Evolutionary conservation across 2,329 filamentous ascomycete genomes (phyloP).

Genomic region (Trichoderma sp.): DNA sequence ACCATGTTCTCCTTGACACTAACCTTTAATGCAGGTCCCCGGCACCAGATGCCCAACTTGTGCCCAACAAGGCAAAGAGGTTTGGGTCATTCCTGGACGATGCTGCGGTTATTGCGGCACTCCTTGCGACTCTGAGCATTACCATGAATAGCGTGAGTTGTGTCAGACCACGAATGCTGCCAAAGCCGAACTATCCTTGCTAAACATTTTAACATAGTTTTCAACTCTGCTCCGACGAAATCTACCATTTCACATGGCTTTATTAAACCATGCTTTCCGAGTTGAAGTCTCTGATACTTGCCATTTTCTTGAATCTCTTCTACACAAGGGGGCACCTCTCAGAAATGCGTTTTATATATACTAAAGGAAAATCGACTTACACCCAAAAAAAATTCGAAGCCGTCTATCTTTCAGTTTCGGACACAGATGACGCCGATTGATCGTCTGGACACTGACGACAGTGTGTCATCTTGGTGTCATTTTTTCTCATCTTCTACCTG

Average conservation of each 20-base stretch:
- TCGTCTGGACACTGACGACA: background rate
- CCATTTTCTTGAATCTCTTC: background rate
- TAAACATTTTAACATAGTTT: background rate
- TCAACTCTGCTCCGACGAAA: background rate
- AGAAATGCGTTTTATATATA: background rate
- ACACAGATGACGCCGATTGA: background rate
- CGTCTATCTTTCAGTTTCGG: background rate
- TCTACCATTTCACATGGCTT: background rate
- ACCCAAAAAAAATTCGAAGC: background rate
- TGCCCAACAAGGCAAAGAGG: slow-evolving; percentile 52
- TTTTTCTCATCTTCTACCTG: background rate
- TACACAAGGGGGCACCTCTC: background rate
- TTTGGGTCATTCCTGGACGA: slow-evolving; percentile 60
- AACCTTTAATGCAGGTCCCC: slow-evolving; percentile 43
- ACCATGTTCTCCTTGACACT: background rate
- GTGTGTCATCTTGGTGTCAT: background rate
- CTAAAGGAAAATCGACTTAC: background rate
- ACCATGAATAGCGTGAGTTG: slow-evolving; percentile 5
- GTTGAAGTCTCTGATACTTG: background rate
- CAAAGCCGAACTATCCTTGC: background rate
- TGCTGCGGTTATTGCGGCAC: slow-evolving; percentile 57
- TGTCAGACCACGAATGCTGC: too few relatives aligned
- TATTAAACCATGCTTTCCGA: background rate
- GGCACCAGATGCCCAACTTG: slow-evolving; percentile 59
- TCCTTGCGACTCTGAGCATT: slow-evolving; percentile 39